phyloP scores from a whole-genome alignment of 1,284 basidiomycete genomes.

The Trametes sp. region DNA sequence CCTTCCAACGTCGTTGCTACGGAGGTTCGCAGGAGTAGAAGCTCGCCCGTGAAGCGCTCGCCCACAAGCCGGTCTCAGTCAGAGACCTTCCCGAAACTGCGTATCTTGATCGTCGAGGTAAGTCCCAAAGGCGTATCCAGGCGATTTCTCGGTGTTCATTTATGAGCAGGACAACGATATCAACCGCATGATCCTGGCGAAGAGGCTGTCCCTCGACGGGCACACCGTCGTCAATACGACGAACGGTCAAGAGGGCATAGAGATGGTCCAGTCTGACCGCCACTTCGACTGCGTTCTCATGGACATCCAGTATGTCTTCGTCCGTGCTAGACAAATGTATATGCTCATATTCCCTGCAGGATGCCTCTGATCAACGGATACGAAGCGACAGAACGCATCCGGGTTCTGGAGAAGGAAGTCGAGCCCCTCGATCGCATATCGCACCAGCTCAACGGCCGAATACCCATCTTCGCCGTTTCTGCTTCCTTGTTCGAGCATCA shows the following conservation, averaged over 20 bases:
- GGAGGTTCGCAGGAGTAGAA: background rate
- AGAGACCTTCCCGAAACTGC: conserved; percentile 44
- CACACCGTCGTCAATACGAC: conserved; percentile 73
- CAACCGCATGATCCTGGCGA: conserved; percentile 78
- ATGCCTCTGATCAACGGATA: conserved; percentile 89
- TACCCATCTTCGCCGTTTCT: conserved; percentile 87
- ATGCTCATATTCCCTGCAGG: conserved; percentile 46
- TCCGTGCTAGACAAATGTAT: background rate
- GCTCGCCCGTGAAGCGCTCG: conserved; percentile 19
- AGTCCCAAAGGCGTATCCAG: conserved; percentile 17
- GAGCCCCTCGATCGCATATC: conserved; percentile 45
- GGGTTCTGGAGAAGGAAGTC: conserved; percentile 58
- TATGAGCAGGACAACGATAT: conserved; percentile 73
- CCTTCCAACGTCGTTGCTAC: background rate
- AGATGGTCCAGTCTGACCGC: conserved; percentile 64
- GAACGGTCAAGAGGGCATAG: conserved; percentile 82
- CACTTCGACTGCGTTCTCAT: conserved; percentile 82
- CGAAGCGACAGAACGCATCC: conserved; percentile 74
- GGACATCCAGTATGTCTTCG: conserved; percentile 77
- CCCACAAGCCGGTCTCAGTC: conserved; percentile 13
- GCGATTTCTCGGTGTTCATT: background rate
- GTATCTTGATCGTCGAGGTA: conserved; percentile 80
- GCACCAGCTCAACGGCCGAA: conserved; percentile 68
- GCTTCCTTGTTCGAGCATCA: conserved; percentile 77
- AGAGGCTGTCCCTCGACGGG: conserved; percentile 72